These are phyloP conservation scores for Clarireedia homoeocarpa DNA, from an alignment of 2,329 filamentous ascomycete species.

Conservation along the genomic window DNA sequence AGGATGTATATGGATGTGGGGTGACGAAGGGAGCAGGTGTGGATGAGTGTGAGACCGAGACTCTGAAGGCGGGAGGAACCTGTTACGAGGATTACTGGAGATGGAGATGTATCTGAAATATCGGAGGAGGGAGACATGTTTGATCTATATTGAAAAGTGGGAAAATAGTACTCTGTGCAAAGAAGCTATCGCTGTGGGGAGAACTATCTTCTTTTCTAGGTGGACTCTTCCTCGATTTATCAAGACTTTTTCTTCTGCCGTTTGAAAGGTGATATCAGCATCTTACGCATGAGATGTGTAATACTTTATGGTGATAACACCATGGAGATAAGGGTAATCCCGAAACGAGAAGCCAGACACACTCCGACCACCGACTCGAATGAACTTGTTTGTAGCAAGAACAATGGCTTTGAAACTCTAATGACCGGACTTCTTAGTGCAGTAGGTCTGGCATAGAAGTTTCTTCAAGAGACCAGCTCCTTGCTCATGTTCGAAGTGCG, in stretches of 20 bases:
- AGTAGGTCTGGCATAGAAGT: no score
- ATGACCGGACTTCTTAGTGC: no score
- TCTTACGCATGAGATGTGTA: neutral
- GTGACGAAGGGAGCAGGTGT: constrained; percentile 24
- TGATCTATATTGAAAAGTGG: neutral
- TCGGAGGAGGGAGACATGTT: neutral
- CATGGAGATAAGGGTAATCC: neutral
- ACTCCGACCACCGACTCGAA: neutral
- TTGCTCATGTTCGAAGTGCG: no score
- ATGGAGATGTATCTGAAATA: neutral
- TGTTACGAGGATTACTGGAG: neutral
- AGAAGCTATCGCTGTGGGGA: neutral
- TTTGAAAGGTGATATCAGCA: neutral
- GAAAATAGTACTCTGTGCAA: neutral
- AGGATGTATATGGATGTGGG: constrained; percentile 26
- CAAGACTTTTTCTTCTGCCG: neutral
- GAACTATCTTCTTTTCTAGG: neutral
- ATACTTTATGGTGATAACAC: neutral
- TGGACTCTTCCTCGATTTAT: neutral
- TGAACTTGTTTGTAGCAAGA: no score
- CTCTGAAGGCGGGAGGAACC: neutral
- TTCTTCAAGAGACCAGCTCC: no score
- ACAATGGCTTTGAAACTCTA: no score
- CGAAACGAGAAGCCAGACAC: neutral
- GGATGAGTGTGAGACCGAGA: constrained; percentile 29